phyloP scores from a whole-genome alignment of 306 rosid species.

The Urtica urens region DNA sequence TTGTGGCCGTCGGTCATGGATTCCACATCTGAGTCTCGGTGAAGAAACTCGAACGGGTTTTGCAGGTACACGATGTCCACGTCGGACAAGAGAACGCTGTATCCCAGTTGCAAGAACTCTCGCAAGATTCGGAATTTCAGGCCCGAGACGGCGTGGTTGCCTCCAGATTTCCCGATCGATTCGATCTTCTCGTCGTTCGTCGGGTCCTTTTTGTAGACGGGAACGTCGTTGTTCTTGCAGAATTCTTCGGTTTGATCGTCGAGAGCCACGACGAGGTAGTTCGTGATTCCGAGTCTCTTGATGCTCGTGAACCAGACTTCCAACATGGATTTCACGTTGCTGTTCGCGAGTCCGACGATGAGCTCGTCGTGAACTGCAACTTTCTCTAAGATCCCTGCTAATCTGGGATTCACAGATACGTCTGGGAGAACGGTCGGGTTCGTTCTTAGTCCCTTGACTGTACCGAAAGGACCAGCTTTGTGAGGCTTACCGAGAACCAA shows the following conservation, averaged over 20 bases:
- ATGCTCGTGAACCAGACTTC: slow-evolving; percentile 72
- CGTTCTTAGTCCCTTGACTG: slow-evolving; percentile 66
- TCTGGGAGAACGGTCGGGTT: slow-evolving; percentile 62
- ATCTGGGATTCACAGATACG: slow-evolving; percentile 73
- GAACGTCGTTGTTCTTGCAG: slow-evolving; percentile 53
- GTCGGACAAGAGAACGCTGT: slow-evolving; percentile 82
- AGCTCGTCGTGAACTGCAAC: slow-evolving; percentile 56
- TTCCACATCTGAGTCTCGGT: slow-evolving; percentile 78
- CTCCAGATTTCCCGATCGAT: slow-evolving; percentile 44
- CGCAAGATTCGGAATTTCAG: slow-evolving; percentile 70
- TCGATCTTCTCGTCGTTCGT: slow-evolving; percentile 56
- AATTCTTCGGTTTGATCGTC: slow-evolving; percentile 46
- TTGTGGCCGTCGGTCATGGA: slow-evolving; percentile 91
- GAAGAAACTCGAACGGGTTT: slow-evolving; percentile 63
- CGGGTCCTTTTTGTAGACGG: slow-evolving; percentile 69
- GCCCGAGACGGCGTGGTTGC: slow-evolving; percentile 77
- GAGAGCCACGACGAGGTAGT: slow-evolving; percentile 78
- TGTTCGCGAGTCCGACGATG: slow-evolving; percentile 78
- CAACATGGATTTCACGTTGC: slow-evolving; percentile 77
- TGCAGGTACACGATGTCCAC: slow-evolving; percentile 88
- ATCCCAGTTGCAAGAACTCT: slow-evolving; percentile 87
- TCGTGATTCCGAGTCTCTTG: slow-evolving; percentile 58
- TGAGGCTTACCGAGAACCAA: slow-evolving; percentile 47
- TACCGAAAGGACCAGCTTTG: slow-evolving; percentile 77
- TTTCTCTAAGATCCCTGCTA: slow-evolving; percentile 68